Evolutionary conservation across 768 basidiomycete species (phyloP).

Genomic region (Suillus brevipes): DNA sequence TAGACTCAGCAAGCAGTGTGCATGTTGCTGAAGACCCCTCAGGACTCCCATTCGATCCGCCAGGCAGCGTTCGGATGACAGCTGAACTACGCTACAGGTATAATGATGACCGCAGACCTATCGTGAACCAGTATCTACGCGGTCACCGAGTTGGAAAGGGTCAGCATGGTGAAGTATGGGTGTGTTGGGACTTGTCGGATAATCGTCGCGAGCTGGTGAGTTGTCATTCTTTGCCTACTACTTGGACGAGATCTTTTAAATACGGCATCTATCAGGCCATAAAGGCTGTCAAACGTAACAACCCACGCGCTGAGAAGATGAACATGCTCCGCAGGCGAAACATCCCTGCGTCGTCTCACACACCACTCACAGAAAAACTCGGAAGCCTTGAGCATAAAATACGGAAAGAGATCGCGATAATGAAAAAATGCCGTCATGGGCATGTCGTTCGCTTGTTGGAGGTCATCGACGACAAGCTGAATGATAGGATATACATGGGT

Average conservation of each 20-base stretch:
- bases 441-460: slow-evolving; percentile 89
- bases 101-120: slow-evolving; percentile 42
- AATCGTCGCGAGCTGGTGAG: slow-evolving; percentile 51
- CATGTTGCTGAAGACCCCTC: slow-evolving; percentile 37
- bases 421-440: slow-evolving; percentile 93
- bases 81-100: slow-evolving; percentile 41
- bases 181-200: slow-evolving; percentile 56
- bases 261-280: slow-evolving; percentile 54
- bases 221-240: slow-evolving; percentile 17
- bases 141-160: slow-evolving; percentile 78
- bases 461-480: slow-evolving; percentile 90
- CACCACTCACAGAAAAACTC: slow-evolving; percentile 65
- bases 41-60: slow-evolving; percentile 38
- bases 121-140: slow-evolving; percentile 87
- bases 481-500: slow-evolving; percentile 94
- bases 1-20: slow-evolving; percentile 24
- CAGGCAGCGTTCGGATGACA: slow-evolving; percentile 52
- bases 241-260: slow-evolving; percentile 8
- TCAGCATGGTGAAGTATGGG: slow-evolving; percentile 87
- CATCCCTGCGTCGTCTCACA: slow-evolving; percentile 43
- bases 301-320: slow-evolving; percentile 68
- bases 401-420: slow-evolving; percentile 93
- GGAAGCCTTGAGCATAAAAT: slow-evolving; percentile 81
- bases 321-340: slow-evolving; percentile 51
- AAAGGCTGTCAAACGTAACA: slow-evolving; percentile 74